A percentile compares a stretch with the other conserved stretches of the same genome.
Conservation (phyloP, 2,329 filamentous ascomycete genomes). For the Proliferodiscus dingleyae region DNA sequence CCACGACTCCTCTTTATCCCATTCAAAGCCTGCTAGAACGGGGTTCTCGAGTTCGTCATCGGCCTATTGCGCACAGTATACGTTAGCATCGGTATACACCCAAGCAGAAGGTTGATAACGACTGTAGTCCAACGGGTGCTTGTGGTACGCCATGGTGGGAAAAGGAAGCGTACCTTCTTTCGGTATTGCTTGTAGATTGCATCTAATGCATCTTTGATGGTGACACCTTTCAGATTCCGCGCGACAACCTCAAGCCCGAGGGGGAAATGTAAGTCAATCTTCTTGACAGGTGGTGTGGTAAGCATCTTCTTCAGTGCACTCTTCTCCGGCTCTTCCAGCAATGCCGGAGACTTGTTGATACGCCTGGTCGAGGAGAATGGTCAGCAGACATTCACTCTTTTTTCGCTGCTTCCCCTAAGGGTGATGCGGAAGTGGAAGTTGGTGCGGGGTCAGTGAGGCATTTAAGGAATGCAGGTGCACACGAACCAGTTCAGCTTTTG, state of each 20-base stretch:
- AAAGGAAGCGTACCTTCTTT: slow-evolving; percentile 65
- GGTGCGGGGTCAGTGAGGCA: slow-evolving; percentile 9
- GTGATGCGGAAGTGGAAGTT: neutral
- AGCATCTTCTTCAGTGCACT: slow-evolving; percentile 67
- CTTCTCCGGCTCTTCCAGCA: slow-evolving; percentile 76
- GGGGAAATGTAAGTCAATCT: slow-evolving; percentile 89
- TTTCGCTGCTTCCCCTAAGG: too few species aligned
- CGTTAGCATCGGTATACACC: slow-evolving; percentile 18
- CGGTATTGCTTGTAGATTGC: slow-evolving; percentile 95
- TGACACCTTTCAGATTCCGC: slow-evolving; percentile 89
- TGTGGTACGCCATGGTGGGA: too few species aligned
- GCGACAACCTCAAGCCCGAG: slow-evolving; percentile 83
- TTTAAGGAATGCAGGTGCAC: slow-evolving; percentile 1
- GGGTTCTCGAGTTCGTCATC: slow-evolving; percentile 88
- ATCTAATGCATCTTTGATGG: slow-evolving; percentile 93
- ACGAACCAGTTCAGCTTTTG: slow-evolving; percentile 83
- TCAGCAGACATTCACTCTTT: slow-evolving; percentile 8
- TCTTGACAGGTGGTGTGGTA: slow-evolving; percentile 79
- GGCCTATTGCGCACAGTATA: slow-evolving; percentile 47
- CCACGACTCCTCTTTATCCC: slow-evolving; percentile 91
- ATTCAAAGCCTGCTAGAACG: slow-evolving; percentile 91
- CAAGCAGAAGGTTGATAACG: neutral
- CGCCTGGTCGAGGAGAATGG: slow-evolving; percentile 61
- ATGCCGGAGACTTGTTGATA: slow-evolving; percentile 78
- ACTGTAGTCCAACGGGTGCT: neutral